Evolutionary conservation across 2,329 filamentous ascomycete genomes (phyloP).

Genomic region (Talaromyces sp.): DNA sequence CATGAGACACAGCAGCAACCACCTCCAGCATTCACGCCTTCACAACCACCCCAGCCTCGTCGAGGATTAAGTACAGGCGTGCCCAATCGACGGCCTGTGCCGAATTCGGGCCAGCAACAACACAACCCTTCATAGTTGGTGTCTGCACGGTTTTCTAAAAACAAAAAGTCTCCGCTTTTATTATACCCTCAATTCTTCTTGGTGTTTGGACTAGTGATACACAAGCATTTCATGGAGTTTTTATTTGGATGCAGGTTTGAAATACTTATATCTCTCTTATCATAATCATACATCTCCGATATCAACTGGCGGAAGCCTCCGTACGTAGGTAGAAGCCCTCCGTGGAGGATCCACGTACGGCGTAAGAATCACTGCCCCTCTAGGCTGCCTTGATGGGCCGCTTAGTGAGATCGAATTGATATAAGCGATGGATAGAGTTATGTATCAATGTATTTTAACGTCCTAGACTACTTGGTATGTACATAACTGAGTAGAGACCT

Average conservation of each 20-base stretch:
- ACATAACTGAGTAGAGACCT: no score
- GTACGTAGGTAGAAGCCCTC: no score
- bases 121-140: background rate
- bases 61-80: conserved; percentile 38
- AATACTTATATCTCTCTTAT: background rate
- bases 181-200: background rate
- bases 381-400: no score
- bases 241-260: background rate
- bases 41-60: conserved; percentile 25
- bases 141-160: background rate
- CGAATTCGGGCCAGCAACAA: conserved; percentile 19
- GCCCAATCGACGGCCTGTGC: conserved; percentile 38
- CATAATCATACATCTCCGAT: no score
- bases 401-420: no score
- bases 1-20: conserved; percentile 28
- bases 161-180: background rate
- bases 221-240: conserved; percentile 12
- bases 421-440: no score
- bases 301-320: no score
- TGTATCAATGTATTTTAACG: no score
- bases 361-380: no score
- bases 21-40: conserved; percentile 28
- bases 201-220: background rate
- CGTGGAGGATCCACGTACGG: no score
- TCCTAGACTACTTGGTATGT: no score